These are phyloP conservation scores for Pythium diclinum DNA, from an alignment of 352 stramenopile genomes.

Conservation along the genomic window DNA sequence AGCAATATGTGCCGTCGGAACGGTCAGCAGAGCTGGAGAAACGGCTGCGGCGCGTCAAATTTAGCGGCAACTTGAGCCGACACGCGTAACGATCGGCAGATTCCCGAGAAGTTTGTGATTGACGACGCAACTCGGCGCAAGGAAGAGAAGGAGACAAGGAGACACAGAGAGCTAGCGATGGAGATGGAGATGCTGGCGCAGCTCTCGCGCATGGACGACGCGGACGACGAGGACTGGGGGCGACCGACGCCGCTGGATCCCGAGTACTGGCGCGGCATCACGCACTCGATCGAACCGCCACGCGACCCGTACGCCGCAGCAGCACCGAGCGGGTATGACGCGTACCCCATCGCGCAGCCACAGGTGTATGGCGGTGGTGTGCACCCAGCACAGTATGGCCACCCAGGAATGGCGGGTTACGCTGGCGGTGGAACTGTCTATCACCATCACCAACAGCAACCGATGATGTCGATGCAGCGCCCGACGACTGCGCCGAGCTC, in stretches of 20 bases:
- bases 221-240: slow-evolving; percentile 30
- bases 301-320: slow-evolving; percentile 6
- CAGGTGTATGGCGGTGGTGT: neutral
- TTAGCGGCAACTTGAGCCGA: slow-evolving; percentile 1
- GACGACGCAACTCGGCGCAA: neutral
- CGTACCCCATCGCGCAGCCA: slow-evolving; percentile 12
- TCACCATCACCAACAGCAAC: slow-evolving; percentile 1
- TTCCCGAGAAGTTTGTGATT: neutral
- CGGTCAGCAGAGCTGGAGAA: neutral
- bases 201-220: slow-evolving; percentile 38
- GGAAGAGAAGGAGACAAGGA: neutral
- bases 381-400: slow-evolving; percentile 5
- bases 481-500: slow-evolving; percentile 29
- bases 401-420: slow-evolving; percentile 12
- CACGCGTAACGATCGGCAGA: slow-evolving; percentile 12
- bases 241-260: slow-evolving; percentile 60
- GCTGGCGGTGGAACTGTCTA: neutral
- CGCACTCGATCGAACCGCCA: slow-evolving; percentile 42
- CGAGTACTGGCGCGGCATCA: slow-evolving; percentile 74
- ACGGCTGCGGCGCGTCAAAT: slow-evolving; percentile 6
- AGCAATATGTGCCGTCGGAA: too few species aligned
- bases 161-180: neutral
- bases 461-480: slow-evolving; percentile 17
- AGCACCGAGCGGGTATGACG: slow-evolving; percentile 18
- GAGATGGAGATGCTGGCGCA: slow-evolving; percentile 44